phyloP scores from a whole-genome alignment of 306 rosid genomes.

The Canavalia gladiata region DNA sequence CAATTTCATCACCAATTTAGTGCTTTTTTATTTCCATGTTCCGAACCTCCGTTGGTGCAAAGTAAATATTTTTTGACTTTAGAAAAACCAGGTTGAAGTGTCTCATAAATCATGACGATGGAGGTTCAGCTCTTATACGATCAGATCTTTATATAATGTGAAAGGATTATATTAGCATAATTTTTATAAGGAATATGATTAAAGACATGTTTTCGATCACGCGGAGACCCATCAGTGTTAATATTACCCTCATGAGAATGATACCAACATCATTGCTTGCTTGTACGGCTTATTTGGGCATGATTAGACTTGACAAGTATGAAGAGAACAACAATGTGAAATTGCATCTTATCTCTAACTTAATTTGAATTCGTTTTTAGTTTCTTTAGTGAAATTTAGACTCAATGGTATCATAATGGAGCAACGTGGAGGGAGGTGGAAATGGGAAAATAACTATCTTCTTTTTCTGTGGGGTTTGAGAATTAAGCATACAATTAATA shows the following conservation, averaged over 20 bases:
- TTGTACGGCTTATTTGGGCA: neutral
- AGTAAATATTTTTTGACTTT: no score
- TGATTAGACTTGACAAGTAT: neutral
- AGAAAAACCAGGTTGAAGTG: no score
- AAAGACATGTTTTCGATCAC: neutral
- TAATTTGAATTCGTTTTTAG: neutral
- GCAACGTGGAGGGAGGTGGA: conserved; percentile 16
- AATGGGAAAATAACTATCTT: neutral
- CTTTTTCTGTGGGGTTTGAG: neutral
- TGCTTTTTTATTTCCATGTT: no score
- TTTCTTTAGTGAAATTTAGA: neutral
- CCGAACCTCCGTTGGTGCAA: no score
- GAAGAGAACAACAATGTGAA: neutral
- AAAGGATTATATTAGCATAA: no score
- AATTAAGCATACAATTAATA: neutral
- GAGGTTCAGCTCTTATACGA: no score
- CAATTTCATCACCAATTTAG: neutral
- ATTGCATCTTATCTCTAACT: neutral
- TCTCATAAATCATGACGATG: no score
- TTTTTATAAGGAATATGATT: no score
- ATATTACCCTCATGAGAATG: no score
- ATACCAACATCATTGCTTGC: neutral
- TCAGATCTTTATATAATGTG: no score
- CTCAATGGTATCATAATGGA: neutral
- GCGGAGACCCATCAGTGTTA: neutral